Evolutionary conservation across 805 yeast species (phyloP), one percentile per base, ranked within the genome.

Genomic region (Metschnikowia santaceciliae): DNA sequence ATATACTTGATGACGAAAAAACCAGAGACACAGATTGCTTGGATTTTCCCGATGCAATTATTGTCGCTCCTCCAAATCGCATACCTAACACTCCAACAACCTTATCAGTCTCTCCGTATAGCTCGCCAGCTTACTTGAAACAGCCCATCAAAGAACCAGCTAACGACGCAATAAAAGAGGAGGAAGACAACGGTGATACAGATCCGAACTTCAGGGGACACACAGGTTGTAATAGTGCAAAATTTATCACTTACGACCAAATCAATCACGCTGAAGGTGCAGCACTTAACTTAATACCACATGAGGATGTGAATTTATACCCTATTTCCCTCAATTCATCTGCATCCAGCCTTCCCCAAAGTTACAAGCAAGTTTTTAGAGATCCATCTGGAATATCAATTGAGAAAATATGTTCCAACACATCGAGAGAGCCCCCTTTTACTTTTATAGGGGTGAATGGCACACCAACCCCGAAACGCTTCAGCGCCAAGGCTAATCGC

Each of bases 401-500:
- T 22, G 75, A 71, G 47, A 69, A 69, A 50, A 63, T 69, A 3
- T 37, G 56, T 11, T 71, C 75, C 1, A 69, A 68, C 46, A 64
- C 73, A 0, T 67, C 74, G 1, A 61, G 60, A 43, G 69, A 67
- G 26, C 68, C 72, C 0, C 47, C 51, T 36, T 55, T 56, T 6
- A 48, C 48, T n/a, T 48, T 40, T 15, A 35, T 48, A 7, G 46
- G 47, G 3, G 44, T 49, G 8, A 51, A 41, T 11, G 50, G 47
- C 6, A 61, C 64, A 1, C 63, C 67, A 2, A 49, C 62, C 4
- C 52, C 55, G 1, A 67, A 66, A 59, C 66, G 66, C 57, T 70
- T 70, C 14, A 72, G 65, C 33, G 80, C 80, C 15, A 69, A 72
- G 46, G 81, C 81, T 1, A 64, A 62, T 30, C 63, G 81, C 46